A percentile compares a stretch with the other conserved stretches of the same genome.
Conservation (phyloP, 2,329 filamentous ascomycete genomes). For the Escovopsis sp. region DNA sequence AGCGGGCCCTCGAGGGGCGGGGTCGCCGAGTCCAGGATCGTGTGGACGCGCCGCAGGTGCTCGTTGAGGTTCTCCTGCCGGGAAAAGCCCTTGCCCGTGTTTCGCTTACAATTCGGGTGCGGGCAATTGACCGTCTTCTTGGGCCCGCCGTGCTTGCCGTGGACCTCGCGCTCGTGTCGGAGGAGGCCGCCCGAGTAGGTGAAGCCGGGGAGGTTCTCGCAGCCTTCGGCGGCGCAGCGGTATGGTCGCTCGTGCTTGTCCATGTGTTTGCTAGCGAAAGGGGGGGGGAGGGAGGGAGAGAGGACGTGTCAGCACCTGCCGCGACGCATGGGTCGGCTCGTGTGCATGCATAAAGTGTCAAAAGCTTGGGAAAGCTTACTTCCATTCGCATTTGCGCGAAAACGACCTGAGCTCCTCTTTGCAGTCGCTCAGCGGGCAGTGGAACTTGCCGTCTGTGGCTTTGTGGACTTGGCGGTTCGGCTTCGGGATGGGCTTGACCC, state of each 20-base stretch:
- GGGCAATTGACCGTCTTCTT: slow-evolving; percentile 82
- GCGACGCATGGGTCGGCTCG: too few relatives aligned
- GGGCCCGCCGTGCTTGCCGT: slow-evolving; percentile 76
- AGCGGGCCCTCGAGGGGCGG: slow-evolving; percentile 17
- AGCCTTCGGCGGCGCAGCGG: slow-evolving; percentile 66
- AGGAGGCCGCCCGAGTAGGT: slow-evolving; percentile 87
- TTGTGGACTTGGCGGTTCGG: slow-evolving; percentile 42
- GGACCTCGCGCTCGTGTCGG: slow-evolving; percentile 85
- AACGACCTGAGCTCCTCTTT: slow-evolving; percentile 51
- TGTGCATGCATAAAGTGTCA: neutral
- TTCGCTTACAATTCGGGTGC: slow-evolving; percentile 75
- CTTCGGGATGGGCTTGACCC: slow-evolving; percentile 41
- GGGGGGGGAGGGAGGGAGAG: neutral
- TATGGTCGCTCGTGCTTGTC: slow-evolving; percentile 94
- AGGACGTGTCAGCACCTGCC: too few relatives aligned
- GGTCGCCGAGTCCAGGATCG: slow-evolving; percentile 24
- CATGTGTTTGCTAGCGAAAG: slow-evolving; percentile 70
- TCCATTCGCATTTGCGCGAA: slow-evolving; percentile 82
- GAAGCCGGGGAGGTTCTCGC: slow-evolving; percentile 84
- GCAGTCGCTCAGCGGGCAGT: slow-evolving; percentile 60
- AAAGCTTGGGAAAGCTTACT: slow-evolving; percentile 40
- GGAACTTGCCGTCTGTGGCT: slow-evolving; percentile 60
- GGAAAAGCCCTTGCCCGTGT: slow-evolving; percentile 78
- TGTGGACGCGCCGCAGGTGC: slow-evolving; percentile 82
- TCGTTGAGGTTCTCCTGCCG: slow-evolving; percentile 89